phyloP scores from a whole-genome alignment of 257 asterid genomes.

The Solanum medicagineum region DNA sequence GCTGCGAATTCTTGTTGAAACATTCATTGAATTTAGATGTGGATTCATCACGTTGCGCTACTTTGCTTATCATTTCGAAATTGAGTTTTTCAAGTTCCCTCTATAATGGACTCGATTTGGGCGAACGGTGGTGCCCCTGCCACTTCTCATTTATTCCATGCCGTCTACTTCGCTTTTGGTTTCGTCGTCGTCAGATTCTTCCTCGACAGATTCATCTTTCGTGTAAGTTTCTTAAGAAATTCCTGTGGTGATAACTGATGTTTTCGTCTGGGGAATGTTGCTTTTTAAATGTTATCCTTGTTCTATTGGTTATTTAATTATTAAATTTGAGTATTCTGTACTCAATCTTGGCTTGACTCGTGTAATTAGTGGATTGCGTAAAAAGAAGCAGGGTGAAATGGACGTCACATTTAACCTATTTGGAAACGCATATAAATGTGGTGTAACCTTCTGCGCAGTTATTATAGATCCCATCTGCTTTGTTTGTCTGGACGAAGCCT shows the following conservation, averaged over 20 bases:
- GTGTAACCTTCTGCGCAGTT: not conserved
- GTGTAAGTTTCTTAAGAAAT: slow-evolving; percentile 30
- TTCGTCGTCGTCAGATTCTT: slow-evolving; percentile 58
- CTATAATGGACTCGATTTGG: slow-evolving; percentile 50
- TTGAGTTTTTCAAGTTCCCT: slow-evolving; percentile 1
- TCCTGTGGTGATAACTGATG: not conserved
- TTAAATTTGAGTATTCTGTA: not conserved
- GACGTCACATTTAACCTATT: not conserved
- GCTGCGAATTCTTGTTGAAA: not conserved
- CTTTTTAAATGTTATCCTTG: not conserved
- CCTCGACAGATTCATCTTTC: slow-evolving; percentile 64
- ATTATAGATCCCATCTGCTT: not conserved
- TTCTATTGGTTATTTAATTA: not conserved
- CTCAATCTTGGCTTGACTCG: not conserved
- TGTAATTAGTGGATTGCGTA: not conserved
- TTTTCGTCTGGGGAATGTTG: not conserved
- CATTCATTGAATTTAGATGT: not conserved
- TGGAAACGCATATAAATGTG: not conserved
- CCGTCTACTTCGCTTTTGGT: slow-evolving; percentile 38
- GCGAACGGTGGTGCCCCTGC: slow-evolving; percentile 33
- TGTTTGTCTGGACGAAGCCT: not conserved
- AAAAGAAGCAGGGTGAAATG: not conserved
- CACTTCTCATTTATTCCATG: slow-evolving; percentile 37
- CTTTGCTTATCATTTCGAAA: not conserved
- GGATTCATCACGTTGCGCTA: not conserved